Evolutionary conservation across 805 yeast genomes (phyloP), one percentile per base, ranked within the genome.

Genomic region (Starmerella tilneyi): DNA sequence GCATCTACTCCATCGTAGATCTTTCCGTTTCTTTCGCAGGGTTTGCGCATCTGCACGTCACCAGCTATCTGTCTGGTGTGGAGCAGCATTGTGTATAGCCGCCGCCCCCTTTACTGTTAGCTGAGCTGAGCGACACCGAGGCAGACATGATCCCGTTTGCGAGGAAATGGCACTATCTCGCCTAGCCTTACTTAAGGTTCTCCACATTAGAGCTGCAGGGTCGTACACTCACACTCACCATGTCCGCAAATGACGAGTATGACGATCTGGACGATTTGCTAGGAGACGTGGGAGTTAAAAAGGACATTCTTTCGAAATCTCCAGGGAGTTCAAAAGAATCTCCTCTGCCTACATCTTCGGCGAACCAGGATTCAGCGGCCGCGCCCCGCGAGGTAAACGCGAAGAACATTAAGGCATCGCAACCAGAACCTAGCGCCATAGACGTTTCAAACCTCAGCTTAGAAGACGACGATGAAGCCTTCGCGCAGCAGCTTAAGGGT

Each of bases 231-330:
- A 5, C 12, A 5, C 12, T 9, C 4, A 24, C 21, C 16, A 37
- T 32, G 39, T 16, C 44, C 28, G 41, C 31, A 15, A 23, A 36
- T 11, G 52, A 49, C 38, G 49, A 53, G 41, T 56, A 53, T 44
- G 59, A 56, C 41, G 60, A 56, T 37, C 38, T 56, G 29, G 60
- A 56, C 48, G 94, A 84, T 56, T 69, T 84, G 48, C 68, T 89
- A 42, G 95, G 86, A 58, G 96, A 86, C 51, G 82, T 82, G 59
- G 84, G 80, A 33, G 84, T 79, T 49, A 84, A 78, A 46, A 48
- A 44, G 34, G 34, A 45, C 9, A 71, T 79, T 0, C 66, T 81
- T 45, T 73, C 73, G 48, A 70, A 75, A 52, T 79, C 81, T 2
- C 82, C 81, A 1, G 82, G 78, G 3, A 53, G 21, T 12, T 26